Evolutionary conservation across 352 stramenopile species (phyloP), one percentile per base, ranked within the genome.

Genomic region (Phytophthora nicotianae): DNA sequence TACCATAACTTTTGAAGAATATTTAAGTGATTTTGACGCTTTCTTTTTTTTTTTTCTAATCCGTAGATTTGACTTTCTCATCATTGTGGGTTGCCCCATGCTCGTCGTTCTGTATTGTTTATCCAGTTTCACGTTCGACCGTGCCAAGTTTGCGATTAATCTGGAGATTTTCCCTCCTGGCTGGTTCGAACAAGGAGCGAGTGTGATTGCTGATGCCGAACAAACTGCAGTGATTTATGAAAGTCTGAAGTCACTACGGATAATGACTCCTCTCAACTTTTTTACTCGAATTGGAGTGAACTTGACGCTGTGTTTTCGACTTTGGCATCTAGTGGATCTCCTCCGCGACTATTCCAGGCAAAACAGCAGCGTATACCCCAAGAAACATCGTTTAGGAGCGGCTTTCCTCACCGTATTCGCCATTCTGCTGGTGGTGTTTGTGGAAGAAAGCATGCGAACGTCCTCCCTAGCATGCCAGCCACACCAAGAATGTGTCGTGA

Each of bases 201-300:
- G 41, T 29, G 41, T 48, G 7, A 16, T 48, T n/a, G 41, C 41
- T n/a, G 41, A 48, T 13, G 19, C 41, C 21, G 11, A 14, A 48
- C 17, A 48, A 16, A 48, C 41, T 14, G 41, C 17, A 1, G 41
- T 48, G 5, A 27, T 48, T 10, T 48, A 48, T 19, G 19, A 48
- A 13, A 48, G 19, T 16, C 19, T 48, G 2, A 35, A 35, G 29
- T 72, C 64, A 0, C 54, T 82, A 0, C 63, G 73, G 0, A 75
- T 81, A 41, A 54, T 65, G 32, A 71, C 73, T 1, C 23, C 33
- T 0, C 24, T 75, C 2, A 49, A 62, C 16, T 59, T 73, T 10
- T 72, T 80, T 19, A 60, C 65, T 1, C 53, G 62, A 0, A 51
- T 81, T 10, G 65, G 69, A 0, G 70, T 70, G 3, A 72, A 77